Evolutionary conservation across 768 basidiomycete species (phyloP), one percentile per base, ranked within the genome.

Genomic region (Lactarius tabidus): DNA sequence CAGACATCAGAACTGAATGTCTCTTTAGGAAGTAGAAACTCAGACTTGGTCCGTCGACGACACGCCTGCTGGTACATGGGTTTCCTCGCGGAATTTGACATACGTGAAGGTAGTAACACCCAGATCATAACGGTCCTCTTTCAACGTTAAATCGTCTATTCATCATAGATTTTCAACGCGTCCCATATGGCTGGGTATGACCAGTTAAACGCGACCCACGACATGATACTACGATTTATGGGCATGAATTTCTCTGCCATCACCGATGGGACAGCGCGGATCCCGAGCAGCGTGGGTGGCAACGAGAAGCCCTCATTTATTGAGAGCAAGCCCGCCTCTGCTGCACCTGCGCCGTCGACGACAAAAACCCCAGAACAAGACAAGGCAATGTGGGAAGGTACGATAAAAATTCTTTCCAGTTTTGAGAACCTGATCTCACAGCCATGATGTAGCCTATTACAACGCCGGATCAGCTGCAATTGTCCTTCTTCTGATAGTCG

Each of bases 211-310:
- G 85, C 89, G 23, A 81, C 95, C 4, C 94, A 98, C 74, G 97
- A 99, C 75, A 98, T 98, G 97, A 96, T 99, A 70, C 85, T 97
- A 45, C 91, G 97, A 17, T 99, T 99, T 79, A 93, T 98, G 88
- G 89, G 86, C 58, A 85, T 95, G 65, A 89, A 98, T 78, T 91
- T 96, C 71, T 83, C 88, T 29, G 82, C 85, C 2, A 82, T 98
- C 63, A 79, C 87, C 2, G 93, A 90, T 28, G 88, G 90, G 36
- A 87, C 92, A 0, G 93, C 93, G 2, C 80, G 77, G 59, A 89
- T 95, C 63, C 88, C 93, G 17, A 93, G 90, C 65, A 85, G 84
- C 43, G 80, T 99, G 31, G 97, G 95, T 15, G 80, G 80, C 48
- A 78, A 84, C 38, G 77, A 77, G n/a, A 91, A 94, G 71, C 88